Evolutionary conservation across 257 asterid species (phyloP).

Genomic region (Cynanchum wilfordii): DNA sequence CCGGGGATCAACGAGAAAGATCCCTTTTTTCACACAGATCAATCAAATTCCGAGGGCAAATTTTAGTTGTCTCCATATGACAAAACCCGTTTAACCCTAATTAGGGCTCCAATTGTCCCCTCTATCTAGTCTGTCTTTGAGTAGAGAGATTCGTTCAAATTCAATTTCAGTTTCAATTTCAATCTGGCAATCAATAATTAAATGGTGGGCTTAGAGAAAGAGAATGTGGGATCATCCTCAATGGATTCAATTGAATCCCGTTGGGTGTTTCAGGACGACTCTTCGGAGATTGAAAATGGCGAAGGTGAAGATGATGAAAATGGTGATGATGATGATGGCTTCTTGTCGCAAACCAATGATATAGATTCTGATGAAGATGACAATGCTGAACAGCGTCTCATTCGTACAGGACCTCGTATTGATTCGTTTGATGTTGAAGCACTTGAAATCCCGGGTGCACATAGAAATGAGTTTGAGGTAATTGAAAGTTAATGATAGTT

Average conservation of each 20-base stretch:
- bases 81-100: not conserved
- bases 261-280: constrained; percentile 88
- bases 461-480: constrained; percentile 75
- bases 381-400: constrained; percentile 69
- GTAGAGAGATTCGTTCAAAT: not conserved
- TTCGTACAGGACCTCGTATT: constrained; percentile 90
- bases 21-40: not conserved
- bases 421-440: constrained; percentile 98
- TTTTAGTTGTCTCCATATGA: too few species aligned
- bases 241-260: constrained; percentile 93
- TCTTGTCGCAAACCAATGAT: constrained; percentile 35
- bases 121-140: not conserved
- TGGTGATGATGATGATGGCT: constrained; percentile 36
- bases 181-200: not conserved
- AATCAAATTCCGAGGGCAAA: too few species aligned
- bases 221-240: constrained; percentile 58
- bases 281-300: constrained; percentile 45
- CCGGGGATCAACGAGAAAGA: too few species aligned
- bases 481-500: not conserved
- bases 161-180: too few species aligned
- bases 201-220: constrained; percentile 82
- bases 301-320: constrained; percentile 34
- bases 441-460: constrained; percentile 90
- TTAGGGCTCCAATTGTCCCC: constrained; percentile 1
- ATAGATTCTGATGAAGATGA: constrained; percentile 58